Base-by-base conservation (phyloP, 202 grass and related monocot genomes). In the Setaria italica region DNA sequence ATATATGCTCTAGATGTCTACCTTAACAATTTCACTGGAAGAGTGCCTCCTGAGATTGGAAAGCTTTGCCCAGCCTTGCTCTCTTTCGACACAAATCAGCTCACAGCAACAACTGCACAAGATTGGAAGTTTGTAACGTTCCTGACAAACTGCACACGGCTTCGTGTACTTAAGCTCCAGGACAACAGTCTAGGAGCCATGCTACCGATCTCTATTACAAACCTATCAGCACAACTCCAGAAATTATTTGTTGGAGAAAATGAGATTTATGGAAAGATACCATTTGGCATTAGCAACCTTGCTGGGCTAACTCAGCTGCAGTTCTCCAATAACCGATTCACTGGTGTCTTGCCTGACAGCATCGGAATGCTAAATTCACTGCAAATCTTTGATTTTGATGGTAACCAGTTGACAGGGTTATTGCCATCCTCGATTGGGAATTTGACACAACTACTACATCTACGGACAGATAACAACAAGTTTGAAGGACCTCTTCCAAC, bases 121-220 rank as follows among this genome's bases (percentile, higher is more conserved):
- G 84, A 76, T 0, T 87, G 84, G 84, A 39, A 84, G 15, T 90
- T 90, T 7, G 1, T 87, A 1, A 58, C 68, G 0, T 68, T 67
- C 54, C 37, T 90, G n/a, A 62, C 84, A 7, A 90, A 87, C 63
- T 90, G 84, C 50, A 84, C 65, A 41, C 3, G 16, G 4, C 64
- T 90, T 3, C 25, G 58, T 6, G 0, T 35, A 20, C 41, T 90
- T 10, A 0, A 11, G 0, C n/a, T 90, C 1, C 4, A 37, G 2
- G 2, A 30, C 1, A 90, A 90, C 25, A 55, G 29, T 11, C 73
- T 90, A 39, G 67, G 46, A 11, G 39, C 39, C 39, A 41, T 7
- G 21, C 7, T 90, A 3, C 85, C 89, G 0, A 70, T 20, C 32
- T 58, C 80, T 47, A 47, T 90, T 29, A 8, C 13, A 42, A 90